These are phyloP conservation scores for Ogataea wickerhamii DNA, from an alignment of 805 yeast species.

Conservation along the genomic window DNA sequence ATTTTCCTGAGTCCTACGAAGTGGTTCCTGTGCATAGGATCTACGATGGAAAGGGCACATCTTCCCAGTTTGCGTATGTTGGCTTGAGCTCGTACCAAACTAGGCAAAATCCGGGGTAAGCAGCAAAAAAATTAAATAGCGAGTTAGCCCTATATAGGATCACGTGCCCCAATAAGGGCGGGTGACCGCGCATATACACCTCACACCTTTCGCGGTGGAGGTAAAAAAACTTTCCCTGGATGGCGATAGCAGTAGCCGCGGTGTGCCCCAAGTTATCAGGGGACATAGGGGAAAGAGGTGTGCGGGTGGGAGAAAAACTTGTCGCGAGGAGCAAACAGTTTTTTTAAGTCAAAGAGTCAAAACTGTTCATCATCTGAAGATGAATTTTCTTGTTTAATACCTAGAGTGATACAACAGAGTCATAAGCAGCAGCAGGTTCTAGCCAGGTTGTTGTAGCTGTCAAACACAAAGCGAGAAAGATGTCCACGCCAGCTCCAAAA, in stretches of 20 bases:
- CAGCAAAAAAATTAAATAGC: not conserved
- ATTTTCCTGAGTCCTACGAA: conserved; percentile 20
- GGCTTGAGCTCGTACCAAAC: conserved; percentile 1
- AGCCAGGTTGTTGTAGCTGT: conserved; percentile 1
- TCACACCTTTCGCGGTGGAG: conserved; percentile 8
- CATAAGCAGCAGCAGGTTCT: not conserved
- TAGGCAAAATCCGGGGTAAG: conserved; percentile 1
- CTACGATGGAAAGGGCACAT: conserved; percentile 6
- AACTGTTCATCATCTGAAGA: too few species aligned
- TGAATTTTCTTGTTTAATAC: too few species aligned
- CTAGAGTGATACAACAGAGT: too few species aligned
- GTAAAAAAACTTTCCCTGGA: not conserved
- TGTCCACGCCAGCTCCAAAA: conserved; percentile 61
- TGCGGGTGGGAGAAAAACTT: not conserved
- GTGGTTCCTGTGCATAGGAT: conserved; percentile 21
- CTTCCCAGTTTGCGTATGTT: conserved; percentile 14
- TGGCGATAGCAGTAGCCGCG: not conserved
- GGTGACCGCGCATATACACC: conserved; percentile 2
- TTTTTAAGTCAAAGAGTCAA: not conserved
- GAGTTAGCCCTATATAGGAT: conserved; percentile 3
- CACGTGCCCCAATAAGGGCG: conserved; percentile 6
- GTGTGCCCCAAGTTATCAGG: not conserved
- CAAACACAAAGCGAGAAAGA: conserved; percentile 9
- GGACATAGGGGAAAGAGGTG: not conserved
- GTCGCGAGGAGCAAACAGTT: conserved; percentile 1